Percentiles rank a stretch among this genome's conserved stretches.
These are phyloP conservation scores for Trichoderma pleuroti DNA, from an alignment of 2,329 filamentous ascomycete species.

Conservation along the genomic window DNA sequence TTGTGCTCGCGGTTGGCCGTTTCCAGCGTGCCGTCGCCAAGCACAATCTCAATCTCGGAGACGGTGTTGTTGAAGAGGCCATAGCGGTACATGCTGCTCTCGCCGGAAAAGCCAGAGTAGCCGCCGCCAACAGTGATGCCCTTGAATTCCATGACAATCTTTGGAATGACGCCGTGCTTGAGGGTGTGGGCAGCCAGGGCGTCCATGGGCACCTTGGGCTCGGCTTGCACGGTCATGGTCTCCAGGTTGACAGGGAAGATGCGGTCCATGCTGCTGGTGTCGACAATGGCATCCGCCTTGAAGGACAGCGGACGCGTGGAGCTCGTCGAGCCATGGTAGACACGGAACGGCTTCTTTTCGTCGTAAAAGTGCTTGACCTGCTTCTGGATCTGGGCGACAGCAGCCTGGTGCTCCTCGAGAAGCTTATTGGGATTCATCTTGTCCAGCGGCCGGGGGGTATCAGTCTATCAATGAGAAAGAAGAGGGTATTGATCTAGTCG, in stretches of 20 bases:
- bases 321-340: constrained; percentile 60
- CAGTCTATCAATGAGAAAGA: not conserved
- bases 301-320: constrained; percentile 49
- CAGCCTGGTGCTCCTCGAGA: constrained; percentile 28
- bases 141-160: constrained; percentile 58
- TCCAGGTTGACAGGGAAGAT: constrained; percentile 50
- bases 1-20: constrained; percentile 44
- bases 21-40: constrained; percentile 50
- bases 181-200: constrained; percentile 49
- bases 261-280: constrained; percentile 51
- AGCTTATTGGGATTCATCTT: constrained; percentile 21
- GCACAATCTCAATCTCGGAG: constrained; percentile 51
- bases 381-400: constrained; percentile 28
- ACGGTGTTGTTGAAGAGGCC: constrained; percentile 55
- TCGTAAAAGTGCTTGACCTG: constrained; percentile 30
- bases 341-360: constrained; percentile 47
- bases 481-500: not conserved
- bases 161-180: constrained; percentile 48
- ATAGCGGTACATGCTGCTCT: constrained; percentile 55
- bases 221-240: constrained; percentile 48
- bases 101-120: constrained; percentile 53
- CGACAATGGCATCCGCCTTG: constrained; percentile 43
- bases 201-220: constrained; percentile 60
- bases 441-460: not conserved
- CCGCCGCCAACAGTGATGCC: constrained; percentile 59